Percentiles rank a stretch among this genome's conserved stretches.
phyloP scores from a whole-genome alignment of 768 basidiomycete genomes.

The Termitomyces sp. region DNA sequence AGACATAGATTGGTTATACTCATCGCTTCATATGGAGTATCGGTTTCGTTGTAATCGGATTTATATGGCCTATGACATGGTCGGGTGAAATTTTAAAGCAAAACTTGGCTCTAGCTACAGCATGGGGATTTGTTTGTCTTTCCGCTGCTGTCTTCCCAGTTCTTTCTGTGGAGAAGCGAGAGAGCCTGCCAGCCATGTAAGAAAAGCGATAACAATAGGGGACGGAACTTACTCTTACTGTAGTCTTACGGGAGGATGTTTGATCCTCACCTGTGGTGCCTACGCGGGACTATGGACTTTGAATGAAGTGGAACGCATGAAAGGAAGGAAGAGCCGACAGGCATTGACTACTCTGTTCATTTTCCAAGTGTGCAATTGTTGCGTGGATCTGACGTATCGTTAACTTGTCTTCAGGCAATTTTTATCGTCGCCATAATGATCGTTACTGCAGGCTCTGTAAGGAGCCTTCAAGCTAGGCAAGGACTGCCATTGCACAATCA shows the following conservation, averaged over 20 bases:
- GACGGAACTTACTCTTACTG: background rate
- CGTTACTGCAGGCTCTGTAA: conserved; percentile 53
- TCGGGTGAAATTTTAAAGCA: conserved; percentile 22
- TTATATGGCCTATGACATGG: conserved; percentile 65
- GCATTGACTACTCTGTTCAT: conserved; percentile 4
- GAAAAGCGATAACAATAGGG: conserved; percentile 15
- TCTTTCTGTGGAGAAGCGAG: conserved; percentile 65
- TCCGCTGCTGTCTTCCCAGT: conserved; percentile 64
- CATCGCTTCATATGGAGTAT: conserved; percentile 66
- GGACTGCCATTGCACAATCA: conserved; percentile 64
- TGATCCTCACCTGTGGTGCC: conserved; percentile 33
- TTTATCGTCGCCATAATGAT: conserved; percentile 42
- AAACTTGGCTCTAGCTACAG: conserved; percentile 18
- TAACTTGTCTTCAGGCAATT: conserved; percentile 25
- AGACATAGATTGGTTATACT: conserved; percentile 57
- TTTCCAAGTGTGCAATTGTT: conserved; percentile 16
- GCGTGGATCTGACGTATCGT: background rate
- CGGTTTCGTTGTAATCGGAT: conserved; percentile 55
- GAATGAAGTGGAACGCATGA: conserved; percentile 2
- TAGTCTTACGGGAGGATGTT: conserved; percentile 42
- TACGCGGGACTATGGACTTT: conserved; percentile 10
- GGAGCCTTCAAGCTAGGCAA: conserved; percentile 54
- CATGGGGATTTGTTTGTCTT: conserved; percentile 48
- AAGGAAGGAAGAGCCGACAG: conserved; percentile 6
- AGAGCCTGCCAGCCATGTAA: conserved; percentile 56